Conservation (phyloP, 1,284 basidiomycete species). For the Stygiomarasmius scandens region DNA sequence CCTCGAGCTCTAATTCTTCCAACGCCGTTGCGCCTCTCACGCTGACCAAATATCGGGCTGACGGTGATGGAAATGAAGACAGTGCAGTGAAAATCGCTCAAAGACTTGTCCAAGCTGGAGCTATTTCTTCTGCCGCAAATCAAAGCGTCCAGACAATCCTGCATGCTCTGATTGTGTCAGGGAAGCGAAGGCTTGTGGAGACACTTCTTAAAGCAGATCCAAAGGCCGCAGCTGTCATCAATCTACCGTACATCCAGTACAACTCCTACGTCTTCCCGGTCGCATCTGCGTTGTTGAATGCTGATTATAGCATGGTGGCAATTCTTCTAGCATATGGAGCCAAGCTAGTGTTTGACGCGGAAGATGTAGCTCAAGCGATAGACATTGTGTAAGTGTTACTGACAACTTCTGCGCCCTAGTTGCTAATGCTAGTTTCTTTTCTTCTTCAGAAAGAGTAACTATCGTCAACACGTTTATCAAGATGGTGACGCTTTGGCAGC, state of each 20-base stretch:
- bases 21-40: constrained; percentile 48
- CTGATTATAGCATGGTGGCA: constrained; percentile 41
- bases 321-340: constrained; percentile 44
- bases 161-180: constrained; percentile 43
- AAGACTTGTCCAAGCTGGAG: constrained; percentile 49
- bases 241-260: constrained; percentile 37
- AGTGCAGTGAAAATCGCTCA: constrained; percentile 45
- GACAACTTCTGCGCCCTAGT: neutral
- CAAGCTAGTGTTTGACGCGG: constrained; percentile 33
- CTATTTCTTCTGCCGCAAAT: constrained; percentile 52
- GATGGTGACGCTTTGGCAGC: constrained; percentile 26
- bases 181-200: constrained; percentile 44
- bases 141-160: constrained; percentile 48
- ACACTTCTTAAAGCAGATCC: constrained; percentile 52
- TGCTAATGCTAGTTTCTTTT: too few relatives aligned
- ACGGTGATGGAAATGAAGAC: constrained; percentile 45
- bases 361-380: constrained; percentile 32
- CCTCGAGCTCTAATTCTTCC: constrained; percentile 16
- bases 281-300: constrained; percentile 34
- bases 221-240: constrained; percentile 46
- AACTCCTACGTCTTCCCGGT: constrained; percentile 36
- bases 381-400: constrained; percentile 19
- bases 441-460: neutral
- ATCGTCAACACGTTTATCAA: constrained; percentile 1
- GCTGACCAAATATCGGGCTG: constrained; percentile 47